Evolutionary conservation across 192 early-diverging fungal genomes (phyloP).

Genomic region (Backusella psychrophila): DNA sequence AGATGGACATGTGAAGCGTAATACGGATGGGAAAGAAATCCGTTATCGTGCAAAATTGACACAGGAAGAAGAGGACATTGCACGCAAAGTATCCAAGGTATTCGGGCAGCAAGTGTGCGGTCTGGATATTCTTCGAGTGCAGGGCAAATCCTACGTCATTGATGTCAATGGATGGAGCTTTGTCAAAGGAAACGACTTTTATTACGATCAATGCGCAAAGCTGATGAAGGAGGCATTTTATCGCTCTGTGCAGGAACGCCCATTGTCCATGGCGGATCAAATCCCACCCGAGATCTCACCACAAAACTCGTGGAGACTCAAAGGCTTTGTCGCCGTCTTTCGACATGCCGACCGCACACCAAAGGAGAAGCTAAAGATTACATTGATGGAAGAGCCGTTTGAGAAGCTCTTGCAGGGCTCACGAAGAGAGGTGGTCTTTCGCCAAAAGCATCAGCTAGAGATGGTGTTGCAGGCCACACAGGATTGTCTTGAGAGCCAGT

Average conservation of each 20-base stretch:
- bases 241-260: conserved; percentile 43
- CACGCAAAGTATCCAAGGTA: conserved; percentile 64
- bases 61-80: conserved; percentile 75
- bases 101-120: conserved; percentile 97
- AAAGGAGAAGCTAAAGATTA: conserved; percentile 95
- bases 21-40: conserved; percentile 97
- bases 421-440: conserved; percentile 76
- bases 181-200: conserved; percentile 93
- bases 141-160: conserved; percentile 86
- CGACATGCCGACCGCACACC: conserved; percentile 96
- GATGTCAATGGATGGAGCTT: conserved; percentile 99
- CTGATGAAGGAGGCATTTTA: conserved; percentile 80
- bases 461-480: conserved; percentile 44
- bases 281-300: conserved; percentile 42
- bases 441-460: conserved; percentile 65
- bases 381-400: conserved; percentile 68
- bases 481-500: conserved; percentile 28
- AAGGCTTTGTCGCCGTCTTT: conserved; percentile 91
- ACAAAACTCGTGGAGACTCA: conserved; percentile 88
- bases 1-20: conserved; percentile 92
- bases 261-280: conserved; percentile 14
- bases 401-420: conserved; percentile 64
- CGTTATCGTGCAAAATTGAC: conserved; percentile 87
- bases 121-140: conserved; percentile 86
- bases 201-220: conserved; percentile 83